Base-by-base conservation (phyloP, 2,329 filamentous ascomycete genomes). In the Leptographium procerum region DNA sequence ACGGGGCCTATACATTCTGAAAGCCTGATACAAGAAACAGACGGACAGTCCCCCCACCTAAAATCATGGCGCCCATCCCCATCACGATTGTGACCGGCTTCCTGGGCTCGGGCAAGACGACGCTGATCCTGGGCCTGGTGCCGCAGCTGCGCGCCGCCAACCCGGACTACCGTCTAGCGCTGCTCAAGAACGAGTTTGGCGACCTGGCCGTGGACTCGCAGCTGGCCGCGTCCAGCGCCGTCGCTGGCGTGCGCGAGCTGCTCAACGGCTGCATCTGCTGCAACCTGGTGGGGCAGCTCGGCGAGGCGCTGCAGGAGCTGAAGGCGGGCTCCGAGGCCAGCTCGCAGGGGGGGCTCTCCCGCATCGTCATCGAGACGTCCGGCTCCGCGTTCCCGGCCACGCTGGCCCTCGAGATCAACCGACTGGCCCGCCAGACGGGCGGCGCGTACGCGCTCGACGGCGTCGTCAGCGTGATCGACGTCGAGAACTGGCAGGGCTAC, bases 201-300 rank as follows among this genome's bases (percentile, higher is more conserved):
- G 91, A 97, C 70, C 75, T 99, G 48, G 91, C 91, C 40, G 81
- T 99, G 69, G 94, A 99, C 77, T 94, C 89, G 1, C 89, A 96
- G 70, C 86, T 99, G 33, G 92, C 94, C 19, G 80, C 87, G 0
- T 87, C 87, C 16, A 83, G 83, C 55, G 85, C 91, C 62, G 91
- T 99, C 65, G 87, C 89, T 1, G 92, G 91, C 58, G 91, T 96
- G 5, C 88, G 88, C 66, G 94, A 99, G 72, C 81, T 99, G 1
- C 85, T 99, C 57, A 95, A 96, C 70, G 94, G 92, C 64, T 97
- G 94, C 75, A 97, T 99, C 72, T 99, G 94, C 81, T 99, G 94
- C 77, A 97, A 97, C 70, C 86, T 97, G 29, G 92, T 99, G 61
- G 94, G 94, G 19, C 89, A 95, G 71, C 83, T 99, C 9, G 83